Evolutionary conservation across 176 grass and related monocot genomes (phyloP).

Genomic region (Phyllostachys edulis): DNA sequence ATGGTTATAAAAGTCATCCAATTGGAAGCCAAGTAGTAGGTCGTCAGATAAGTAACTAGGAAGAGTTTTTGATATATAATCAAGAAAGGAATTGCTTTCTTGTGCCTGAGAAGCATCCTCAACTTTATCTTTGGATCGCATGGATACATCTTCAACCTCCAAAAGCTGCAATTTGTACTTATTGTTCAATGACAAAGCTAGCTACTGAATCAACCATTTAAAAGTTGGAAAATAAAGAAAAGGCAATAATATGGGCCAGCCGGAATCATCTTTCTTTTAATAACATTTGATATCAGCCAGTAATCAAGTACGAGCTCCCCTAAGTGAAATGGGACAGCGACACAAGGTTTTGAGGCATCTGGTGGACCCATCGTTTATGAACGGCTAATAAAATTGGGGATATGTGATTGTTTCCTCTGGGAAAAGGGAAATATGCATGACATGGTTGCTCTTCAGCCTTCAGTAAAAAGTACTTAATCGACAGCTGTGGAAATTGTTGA

Average conservation of each 20-base stretch:
- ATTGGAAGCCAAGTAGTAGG: constrained; percentile 41
- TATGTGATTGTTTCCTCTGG: too few species aligned
- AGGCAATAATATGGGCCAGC: not conserved
- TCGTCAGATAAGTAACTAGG: constrained; percentile 25
- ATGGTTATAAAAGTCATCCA: constrained; percentile 72
- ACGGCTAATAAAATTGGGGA: not conserved
- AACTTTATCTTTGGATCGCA: constrained; percentile 48
- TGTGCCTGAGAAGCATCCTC: constrained; percentile 39
- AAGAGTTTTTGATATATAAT: constrained; percentile 23
- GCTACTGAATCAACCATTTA: constrained; percentile 1
- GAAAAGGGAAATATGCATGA: too few species aligned
- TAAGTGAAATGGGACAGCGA: not conserved
- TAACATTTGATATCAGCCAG: not conserved
- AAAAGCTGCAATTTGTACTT: constrained; percentile 61
- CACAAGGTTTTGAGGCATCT: not conserved
- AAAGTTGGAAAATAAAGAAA: constrained; percentile 2
- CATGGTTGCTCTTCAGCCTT: too few species aligned
- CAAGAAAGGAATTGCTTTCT: constrained; percentile 34
- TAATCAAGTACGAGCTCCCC: not conserved
- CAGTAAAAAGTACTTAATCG: too few species aligned
- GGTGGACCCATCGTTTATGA: not conserved
- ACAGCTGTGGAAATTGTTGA: too few species aligned
- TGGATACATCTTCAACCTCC: constrained; percentile 49
- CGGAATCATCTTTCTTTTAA: constrained; percentile 9
- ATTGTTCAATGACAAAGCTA: constrained; percentile 28